Percentiles rank a stretch among this genome's conserved stretches.
Evolutionary conservation across 352 stramenopile genomes (phyloP).

Genomic region (Pythium sp.): DNA sequence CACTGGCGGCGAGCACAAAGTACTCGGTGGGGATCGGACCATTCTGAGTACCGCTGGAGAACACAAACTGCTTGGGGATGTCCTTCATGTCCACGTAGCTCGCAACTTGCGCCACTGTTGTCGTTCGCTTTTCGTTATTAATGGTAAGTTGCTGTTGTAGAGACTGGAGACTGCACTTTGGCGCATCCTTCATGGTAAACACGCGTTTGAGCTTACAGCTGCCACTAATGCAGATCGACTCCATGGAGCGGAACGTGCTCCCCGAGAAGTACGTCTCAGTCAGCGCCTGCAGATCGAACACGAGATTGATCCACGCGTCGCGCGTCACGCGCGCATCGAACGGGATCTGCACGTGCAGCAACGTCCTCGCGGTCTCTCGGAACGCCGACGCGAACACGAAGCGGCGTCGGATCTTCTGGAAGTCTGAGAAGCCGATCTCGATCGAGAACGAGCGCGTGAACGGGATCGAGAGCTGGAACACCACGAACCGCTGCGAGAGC

Average conservation of each 20-base stretch:
- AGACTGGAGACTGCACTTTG: conserved; percentile 15
- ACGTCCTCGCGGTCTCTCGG: conserved; percentile 52
- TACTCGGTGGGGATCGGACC: conserved; percentile 54
- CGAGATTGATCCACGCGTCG: conserved; percentile 78
- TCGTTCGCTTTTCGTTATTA: neutral
- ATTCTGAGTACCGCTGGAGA: conserved; percentile 24
- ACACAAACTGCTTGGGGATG: conserved; percentile 70
- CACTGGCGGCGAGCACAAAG: conserved; percentile 24
- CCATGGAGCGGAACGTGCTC: conserved; percentile 65
- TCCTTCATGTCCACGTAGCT: conserved; percentile 37
- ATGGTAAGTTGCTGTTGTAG: neutral
- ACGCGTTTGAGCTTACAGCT: conserved; percentile 76
- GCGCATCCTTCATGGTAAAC: conserved; percentile 87
- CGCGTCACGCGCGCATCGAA: conserved; percentile 39
- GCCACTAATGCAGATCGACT: conserved; percentile 70
- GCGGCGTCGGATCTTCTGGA: conserved; percentile 65
- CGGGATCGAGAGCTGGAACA: conserved; percentile 65
- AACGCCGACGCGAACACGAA: conserved; percentile 82
- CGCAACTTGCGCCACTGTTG: conserved; percentile 8
- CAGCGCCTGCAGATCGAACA: conserved; percentile 69
- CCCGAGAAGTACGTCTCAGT: conserved; percentile 55
- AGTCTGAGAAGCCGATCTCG: conserved; percentile 78
- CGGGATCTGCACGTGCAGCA: conserved; percentile 70
- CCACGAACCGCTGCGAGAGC: conserved; percentile 71
- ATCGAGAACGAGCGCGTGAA: conserved; percentile 66